A percentile compares a stretch with the other conserved stretches of the same genome.
These are phyloP conservation scores for Yamadazyma conglobata DNA, from an alignment of 1,139 yeast species.

Conservation along the genomic window DNA sequence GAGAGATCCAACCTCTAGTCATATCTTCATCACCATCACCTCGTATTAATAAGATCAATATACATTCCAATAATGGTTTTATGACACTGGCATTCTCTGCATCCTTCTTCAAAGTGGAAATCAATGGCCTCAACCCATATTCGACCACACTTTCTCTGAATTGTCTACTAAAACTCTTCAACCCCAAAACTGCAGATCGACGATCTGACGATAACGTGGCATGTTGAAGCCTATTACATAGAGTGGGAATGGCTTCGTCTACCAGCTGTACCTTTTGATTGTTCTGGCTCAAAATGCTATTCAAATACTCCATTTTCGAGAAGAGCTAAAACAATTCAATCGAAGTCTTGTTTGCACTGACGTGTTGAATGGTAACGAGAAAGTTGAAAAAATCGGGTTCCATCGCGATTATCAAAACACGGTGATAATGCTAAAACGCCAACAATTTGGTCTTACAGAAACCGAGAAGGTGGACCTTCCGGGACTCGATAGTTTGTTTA, in stretches of 20 bases:
- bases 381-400: too few species aligned
- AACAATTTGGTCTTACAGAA: constrained; percentile 5
- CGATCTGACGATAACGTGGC: constrained; percentile 82
- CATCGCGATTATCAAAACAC: constrained; percentile 4
- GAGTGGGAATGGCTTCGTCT: constrained; percentile 82
- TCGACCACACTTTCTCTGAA: constrained; percentile 90
- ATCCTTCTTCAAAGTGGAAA: constrained; percentile 66
- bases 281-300: constrained; percentile 31
- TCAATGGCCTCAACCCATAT: constrained; percentile 75
- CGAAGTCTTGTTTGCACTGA: not conserved
- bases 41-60: constrained; percentile 74
- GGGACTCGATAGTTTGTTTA: constrained; percentile 9
- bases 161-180: constrained; percentile 86
- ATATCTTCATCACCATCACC: constrained; percentile 56
- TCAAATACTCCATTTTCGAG: constrained; percentile 46
- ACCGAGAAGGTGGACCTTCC: constrained; percentile 8
- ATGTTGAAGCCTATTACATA: constrained; percentile 84
- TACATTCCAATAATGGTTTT: constrained; percentile 81
- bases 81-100: constrained; percentile 66
- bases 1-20: constrained; percentile 68
- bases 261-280: constrained; percentile 55
- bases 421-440: constrained; percentile 6
- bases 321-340: too few species aligned
- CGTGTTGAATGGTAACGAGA: too few species aligned
- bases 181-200: constrained; percentile 84